Evolutionary conservation across 306 rosid genomes (phyloP).

Genomic region (Boehmeria nivea): DNA sequence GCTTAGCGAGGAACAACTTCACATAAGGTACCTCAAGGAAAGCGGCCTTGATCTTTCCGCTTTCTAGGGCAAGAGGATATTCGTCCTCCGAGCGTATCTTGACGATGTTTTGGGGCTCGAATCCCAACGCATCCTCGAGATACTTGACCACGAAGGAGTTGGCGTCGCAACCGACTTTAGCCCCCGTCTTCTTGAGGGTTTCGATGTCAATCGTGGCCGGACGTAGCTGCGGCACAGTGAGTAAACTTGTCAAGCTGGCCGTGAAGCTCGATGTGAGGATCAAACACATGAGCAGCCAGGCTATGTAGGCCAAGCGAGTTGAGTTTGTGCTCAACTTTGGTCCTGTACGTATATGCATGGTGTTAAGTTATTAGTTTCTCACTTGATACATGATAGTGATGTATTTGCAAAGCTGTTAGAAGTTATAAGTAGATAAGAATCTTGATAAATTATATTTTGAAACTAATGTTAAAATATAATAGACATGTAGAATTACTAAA

Average conservation of each 20-base stretch:
- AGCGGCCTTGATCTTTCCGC: constrained; percentile 6
- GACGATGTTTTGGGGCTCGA: constrained; percentile 14
- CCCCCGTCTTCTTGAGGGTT: constrained; percentile 3
- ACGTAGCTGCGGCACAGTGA: constrained; percentile 2
- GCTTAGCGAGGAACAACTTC: constrained; percentile 13
- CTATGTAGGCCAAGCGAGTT: neutral
- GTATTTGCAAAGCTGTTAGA: no score
- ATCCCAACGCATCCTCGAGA: constrained; percentile 10
- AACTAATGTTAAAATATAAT: no score
- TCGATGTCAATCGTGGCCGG: neutral
- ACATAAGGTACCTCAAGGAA: constrained; percentile 15
- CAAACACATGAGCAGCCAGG: constrained; percentile 20
- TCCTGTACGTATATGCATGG: neutral
- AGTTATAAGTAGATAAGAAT: no score
- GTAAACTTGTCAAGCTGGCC: constrained; percentile 14
- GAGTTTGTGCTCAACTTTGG: constrained; percentile 9
- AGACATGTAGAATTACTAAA: no score
- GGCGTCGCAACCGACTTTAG: constrained; percentile 20
- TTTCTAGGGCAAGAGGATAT: constrained; percentile 6
- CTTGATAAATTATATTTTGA: no score
- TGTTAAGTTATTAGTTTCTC: no score
- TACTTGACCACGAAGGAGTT: constrained; percentile 8
- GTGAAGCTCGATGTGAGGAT: constrained; percentile 10
- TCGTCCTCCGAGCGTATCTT: constrained; percentile 2
- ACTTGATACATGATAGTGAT: no score